Base-by-base conservation (phyloP, 192 early-diverging fungal species). In the Paraglomus occultum region DNA sequence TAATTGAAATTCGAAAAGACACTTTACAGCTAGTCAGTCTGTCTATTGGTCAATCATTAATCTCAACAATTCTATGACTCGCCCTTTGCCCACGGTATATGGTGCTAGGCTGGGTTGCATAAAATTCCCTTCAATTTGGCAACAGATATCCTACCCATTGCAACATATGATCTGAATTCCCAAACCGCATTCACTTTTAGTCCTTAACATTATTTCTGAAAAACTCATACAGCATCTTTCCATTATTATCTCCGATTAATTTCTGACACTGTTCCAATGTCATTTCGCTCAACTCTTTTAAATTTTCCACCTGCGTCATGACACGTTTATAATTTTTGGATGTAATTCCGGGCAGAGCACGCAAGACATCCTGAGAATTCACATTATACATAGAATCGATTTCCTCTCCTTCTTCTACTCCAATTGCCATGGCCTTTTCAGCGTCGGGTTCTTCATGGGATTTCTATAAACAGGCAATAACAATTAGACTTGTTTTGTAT, bases 331-430 rank as follows among this genome's bases (percentile, higher is more conserved):
- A 93, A 73, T 96, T 96, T 50, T 83, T 82, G 4, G 80, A 82
- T 1, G 86, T 94, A 62, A 98, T 90, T 0, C 96, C 95, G 5
- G 94, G 95, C 63, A 98, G 72, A 39, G 88, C 80, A 52, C 92
- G 84, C n/a, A 95, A 80, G 23, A 97, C 79, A 45, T 93, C 88
- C 73, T 89, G 84, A 2, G 92, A 91, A 6, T 89, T 88, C 12
- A 86, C 67, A 43, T 84, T 88, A 59, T 86, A 89, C 1, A 84
- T 82, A 11, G 85, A 85, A 52, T 94, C 84, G 39, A 84, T 80
- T 57, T 86, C 82, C 17, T 86, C 86, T 0, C 69, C 57, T 7
- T 74, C 63, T 51, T 94, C 89, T 18, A 90, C 80, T 10, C 95
- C 95, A 23, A 91, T 78, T 4, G 83, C 73, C 51, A 87, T 81